These are phyloP conservation scores for Meyerozyma guilliermondii DNA, from an alignment of 1,139 yeast species.

Conservation along the genomic window DNA sequence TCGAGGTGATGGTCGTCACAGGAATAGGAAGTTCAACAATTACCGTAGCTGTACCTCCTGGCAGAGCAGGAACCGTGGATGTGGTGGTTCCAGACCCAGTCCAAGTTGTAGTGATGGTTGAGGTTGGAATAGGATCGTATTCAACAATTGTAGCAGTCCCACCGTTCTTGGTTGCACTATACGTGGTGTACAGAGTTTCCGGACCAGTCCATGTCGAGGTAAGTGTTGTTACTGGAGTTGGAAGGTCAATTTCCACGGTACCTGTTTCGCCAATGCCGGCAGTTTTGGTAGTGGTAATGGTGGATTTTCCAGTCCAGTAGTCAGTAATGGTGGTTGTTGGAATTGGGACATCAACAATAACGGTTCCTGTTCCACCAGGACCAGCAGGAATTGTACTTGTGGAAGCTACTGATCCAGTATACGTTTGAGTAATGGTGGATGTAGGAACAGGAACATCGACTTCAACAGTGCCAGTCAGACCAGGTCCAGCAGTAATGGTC, in stretches of 20 bases:
- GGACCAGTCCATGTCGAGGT: conserved; percentile 17
- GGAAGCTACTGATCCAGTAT: background rate
- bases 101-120: conserved; percentile 4
- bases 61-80: conserved; percentile 16
- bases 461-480: conserved; percentile 4
- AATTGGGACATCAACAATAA: conserved; percentile 12
- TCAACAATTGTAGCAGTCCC: conserved; percentile 5
- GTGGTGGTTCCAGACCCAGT: conserved; percentile 1
- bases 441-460: background rate
- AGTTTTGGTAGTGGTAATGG: conserved; percentile 5
- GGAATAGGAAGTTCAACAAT: conserved; percentile 5
- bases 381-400: background rate
- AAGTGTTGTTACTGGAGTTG: conserved; percentile 10
- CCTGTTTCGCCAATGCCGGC: conserved; percentile 9
- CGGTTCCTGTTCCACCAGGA: conserved; percentile 7
- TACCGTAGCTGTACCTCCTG: conserved; percentile 2
- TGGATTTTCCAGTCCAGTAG: conserved; percentile 6
- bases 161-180: conserved; percentile 14
- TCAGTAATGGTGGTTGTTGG: conserved; percentile 11
- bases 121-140: conserved; percentile 10
- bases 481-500: background rate
- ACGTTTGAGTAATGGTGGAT: background rate
- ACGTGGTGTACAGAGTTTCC: conserved; percentile 18
- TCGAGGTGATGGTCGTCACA: conserved; percentile 1
- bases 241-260: conserved; percentile 11